phyloP scores from a whole-genome alignment of 2,329 filamentous ascomycete species.

The Didymosphaeria variabile region DNA sequence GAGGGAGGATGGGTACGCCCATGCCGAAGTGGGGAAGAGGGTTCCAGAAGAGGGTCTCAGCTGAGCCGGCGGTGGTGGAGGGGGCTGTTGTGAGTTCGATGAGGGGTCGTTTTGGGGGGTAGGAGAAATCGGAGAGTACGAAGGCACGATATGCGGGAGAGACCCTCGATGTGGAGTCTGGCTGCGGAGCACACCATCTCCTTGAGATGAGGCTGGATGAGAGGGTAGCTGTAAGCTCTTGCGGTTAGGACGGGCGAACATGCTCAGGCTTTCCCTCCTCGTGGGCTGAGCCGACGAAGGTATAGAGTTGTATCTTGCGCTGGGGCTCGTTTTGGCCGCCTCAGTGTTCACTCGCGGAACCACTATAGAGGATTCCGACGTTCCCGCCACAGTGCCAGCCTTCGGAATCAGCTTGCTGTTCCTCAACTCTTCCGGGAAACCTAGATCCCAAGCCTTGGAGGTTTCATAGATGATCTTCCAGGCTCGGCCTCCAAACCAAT shows the following conservation, averaged over 20 bases:
- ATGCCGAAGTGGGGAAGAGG: slow-evolving; percentile 48
- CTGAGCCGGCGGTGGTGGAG: slow-evolving; percentile 20
- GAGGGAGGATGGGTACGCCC: slow-evolving; percentile 47
- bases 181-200: slow-evolving; percentile 25
- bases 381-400: slow-evolving; percentile 11
- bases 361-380: slow-evolving; percentile 21
- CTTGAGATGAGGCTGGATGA: slow-evolving; percentile 25
- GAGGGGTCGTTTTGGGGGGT: slow-evolving; percentile 18
- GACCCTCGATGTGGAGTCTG: slow-evolving; percentile 25
- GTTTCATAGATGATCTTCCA: slow-evolving; percentile 55
- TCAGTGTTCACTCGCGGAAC: slow-evolving; percentile 18
- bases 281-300: slow-evolving; percentile 15
- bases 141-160: slow-evolving; percentile 23
- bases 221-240: slow-evolving; percentile 27
- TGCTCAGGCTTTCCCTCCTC: slow-evolving; percentile 41
- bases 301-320: slow-evolving; percentile 13
- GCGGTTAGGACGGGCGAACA: slow-evolving; percentile 34
- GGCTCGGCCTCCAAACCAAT: slow-evolving; percentile 54
- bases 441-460: slow-evolving; percentile 55
- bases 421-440: slow-evolving; percentile 51
- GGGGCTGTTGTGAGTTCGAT: slow-evolving; percentile 5
- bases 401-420: slow-evolving; percentile 37
- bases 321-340: slow-evolving; percentile 21
- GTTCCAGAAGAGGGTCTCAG: slow-evolving; percentile 46
- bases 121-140: slow-evolving; percentile 23